A percentile compares a stretch with the other conserved stretches of the same genome.
These are phyloP conservation scores for Beauveria sp. DNA, from an alignment of 2,329 filamentous ascomycete genomes.

Conservation along the genomic window DNA sequence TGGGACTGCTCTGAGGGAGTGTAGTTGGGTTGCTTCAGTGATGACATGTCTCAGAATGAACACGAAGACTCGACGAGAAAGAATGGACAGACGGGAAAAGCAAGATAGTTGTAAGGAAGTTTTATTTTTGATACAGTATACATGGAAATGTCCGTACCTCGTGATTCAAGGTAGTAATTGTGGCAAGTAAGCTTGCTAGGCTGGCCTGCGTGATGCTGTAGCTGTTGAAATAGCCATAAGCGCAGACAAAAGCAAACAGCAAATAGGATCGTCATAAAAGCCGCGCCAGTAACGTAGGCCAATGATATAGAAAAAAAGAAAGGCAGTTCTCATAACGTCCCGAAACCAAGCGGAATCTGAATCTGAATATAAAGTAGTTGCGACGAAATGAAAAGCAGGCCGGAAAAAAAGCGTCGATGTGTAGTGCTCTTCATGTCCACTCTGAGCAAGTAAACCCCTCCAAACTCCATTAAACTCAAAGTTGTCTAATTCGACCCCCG, in stretches of 20 bases:
- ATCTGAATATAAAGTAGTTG: no score
- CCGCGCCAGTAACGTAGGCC: background rate
- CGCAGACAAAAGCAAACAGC: background rate
- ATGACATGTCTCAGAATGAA: background rate
- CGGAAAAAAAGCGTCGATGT: background rate
- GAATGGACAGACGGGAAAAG: background rate
- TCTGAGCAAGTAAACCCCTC: background rate
- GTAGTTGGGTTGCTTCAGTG: background rate
- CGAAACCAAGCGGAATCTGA: background rate
- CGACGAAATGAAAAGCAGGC: background rate
- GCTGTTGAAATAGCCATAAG: conserved; percentile 3
- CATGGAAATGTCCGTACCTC: background rate
- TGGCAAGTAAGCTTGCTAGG: background rate
- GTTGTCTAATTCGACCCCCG: no score
- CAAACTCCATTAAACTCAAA: background rate
- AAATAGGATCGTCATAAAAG: background rate
- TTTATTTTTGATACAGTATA: background rate
- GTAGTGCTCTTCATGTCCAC: background rate
- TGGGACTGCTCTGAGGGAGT: background rate
- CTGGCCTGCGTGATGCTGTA: background rate
- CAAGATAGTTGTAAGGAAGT: background rate
- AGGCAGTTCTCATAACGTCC: background rate
- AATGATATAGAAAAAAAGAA: background rate
- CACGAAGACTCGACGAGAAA: background rate
- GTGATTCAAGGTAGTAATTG: background rate